A percentile compares a stretch with the other conserved stretches of the same genome.
Evolutionary conservation across 1,139 yeast species (phyloP).

Genomic region (Yamadazyma atmosphaerica): DNA sequence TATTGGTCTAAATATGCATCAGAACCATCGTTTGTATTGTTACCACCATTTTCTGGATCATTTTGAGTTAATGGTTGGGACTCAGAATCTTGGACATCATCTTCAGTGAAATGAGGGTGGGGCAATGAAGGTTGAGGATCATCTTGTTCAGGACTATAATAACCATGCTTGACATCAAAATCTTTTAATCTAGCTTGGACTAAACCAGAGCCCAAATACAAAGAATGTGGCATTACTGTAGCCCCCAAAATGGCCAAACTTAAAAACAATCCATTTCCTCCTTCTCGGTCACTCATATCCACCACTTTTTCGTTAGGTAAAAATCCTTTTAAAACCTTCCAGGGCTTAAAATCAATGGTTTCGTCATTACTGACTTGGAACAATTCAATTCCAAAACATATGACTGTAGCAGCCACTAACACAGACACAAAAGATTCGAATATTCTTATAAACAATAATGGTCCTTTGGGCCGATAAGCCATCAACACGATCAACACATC

Average conservation of each 20-base stretch:
- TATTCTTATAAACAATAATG: slow-evolving; percentile 71
- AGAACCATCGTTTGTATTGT: slow-evolving; percentile 5
- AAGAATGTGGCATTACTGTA: slow-evolving; percentile 96
- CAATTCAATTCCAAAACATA: slow-evolving; percentile 82
- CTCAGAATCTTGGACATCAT: background rate
- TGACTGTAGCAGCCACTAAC: slow-evolving; percentile 78
- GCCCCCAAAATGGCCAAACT: slow-evolving; percentile 94
- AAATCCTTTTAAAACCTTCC: slow-evolving; percentile 67
- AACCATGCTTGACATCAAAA: slow-evolving; percentile 69
- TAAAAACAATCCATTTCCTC: slow-evolving; percentile 71
- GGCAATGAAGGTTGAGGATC: background rate
- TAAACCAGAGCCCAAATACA: slow-evolving; percentile 88
- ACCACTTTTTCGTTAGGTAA: slow-evolving; percentile 74
- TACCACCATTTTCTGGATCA: slow-evolving; percentile 12
- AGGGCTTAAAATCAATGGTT: slow-evolving; percentile 49
- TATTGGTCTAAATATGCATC: background rate
- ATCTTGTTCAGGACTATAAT: slow-evolving; percentile 28
- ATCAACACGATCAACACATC: slow-evolving; percentile 83
- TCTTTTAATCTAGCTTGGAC: slow-evolving; percentile 89
- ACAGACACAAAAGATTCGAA: slow-evolving; percentile 81
- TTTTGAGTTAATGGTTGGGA: slow-evolving; percentile 1
- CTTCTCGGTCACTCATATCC: slow-evolving; percentile 56
- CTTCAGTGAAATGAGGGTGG: background rate
- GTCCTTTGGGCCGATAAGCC: slow-evolving; percentile 89
- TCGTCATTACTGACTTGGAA: slow-evolving; percentile 60